phyloP scores from a whole-genome alignment of 345 rosid species.

The Kernera saxatilis region DNA sequence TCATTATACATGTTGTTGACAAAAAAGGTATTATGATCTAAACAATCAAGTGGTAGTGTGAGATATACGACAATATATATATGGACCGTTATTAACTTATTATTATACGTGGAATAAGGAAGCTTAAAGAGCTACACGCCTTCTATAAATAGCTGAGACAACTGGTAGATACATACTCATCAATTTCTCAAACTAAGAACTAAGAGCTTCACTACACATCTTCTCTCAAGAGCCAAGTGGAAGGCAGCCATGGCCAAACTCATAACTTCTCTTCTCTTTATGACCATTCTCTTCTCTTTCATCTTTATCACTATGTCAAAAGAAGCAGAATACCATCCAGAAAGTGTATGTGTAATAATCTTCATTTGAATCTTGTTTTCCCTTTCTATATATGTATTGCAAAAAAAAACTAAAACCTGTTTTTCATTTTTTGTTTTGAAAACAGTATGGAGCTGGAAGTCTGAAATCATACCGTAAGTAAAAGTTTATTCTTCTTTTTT shows the following conservation, averaged over 20 bases:
- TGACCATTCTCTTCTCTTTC: slow-evolving; percentile 25
- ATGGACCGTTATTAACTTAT: background rate
- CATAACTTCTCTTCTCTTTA: slow-evolving; percentile 22
- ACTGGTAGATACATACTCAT: slow-evolving; percentile 7
- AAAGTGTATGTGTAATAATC: slow-evolving; percentile 33
- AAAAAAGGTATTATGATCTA: background rate
- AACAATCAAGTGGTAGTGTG: background rate
- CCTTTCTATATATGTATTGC: background rate
- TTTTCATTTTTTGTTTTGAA: background rate
- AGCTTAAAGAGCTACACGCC: background rate
- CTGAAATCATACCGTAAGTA: slow-evolving; percentile 47
- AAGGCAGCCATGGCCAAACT: slow-evolving; percentile 29
- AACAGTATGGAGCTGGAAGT: slow-evolving; percentile 48
- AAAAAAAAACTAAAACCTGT: background rate
- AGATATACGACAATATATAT: background rate
- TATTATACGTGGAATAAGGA: background rate
- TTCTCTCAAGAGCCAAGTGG: background rate
- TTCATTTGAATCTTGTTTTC: background rate
- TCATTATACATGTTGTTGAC: too few species aligned
- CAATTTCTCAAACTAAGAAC: background rate
- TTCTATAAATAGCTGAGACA: slow-evolving; percentile 26
- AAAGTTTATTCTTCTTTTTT: background rate
- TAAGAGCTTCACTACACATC: slow-evolving; percentile 17
- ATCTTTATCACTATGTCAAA: slow-evolving; percentile 30
- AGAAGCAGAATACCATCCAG: slow-evolving; percentile 33